Conservation (phyloP, 805 yeast species). For the Candida chauliodis region DNA sequence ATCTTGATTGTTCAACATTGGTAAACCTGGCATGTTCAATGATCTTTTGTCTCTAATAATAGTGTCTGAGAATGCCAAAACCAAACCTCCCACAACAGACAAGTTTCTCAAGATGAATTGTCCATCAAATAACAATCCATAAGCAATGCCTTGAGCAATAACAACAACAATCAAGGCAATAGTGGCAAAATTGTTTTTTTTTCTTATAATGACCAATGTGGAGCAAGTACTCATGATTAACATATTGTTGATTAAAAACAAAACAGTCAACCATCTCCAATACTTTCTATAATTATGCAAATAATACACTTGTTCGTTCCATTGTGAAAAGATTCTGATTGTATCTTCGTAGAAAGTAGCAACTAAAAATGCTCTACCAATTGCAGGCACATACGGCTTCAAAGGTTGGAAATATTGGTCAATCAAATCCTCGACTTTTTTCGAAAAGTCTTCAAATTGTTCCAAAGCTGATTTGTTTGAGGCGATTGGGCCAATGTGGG, state of each 20-base stretch:
- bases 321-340: constrained; percentile 75
- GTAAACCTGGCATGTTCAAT: constrained; percentile 69
- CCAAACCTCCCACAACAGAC: constrained; percentile 87
- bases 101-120: constrained; percentile 82
- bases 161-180: constrained; percentile 67
- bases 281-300: constrained; percentile 74
- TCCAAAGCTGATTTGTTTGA: constrained; percentile 25
- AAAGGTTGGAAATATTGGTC: constrained; percentile 49
- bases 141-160: constrained; percentile 77
- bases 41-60: constrained; percentile 72
- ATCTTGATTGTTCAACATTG: constrained; percentile 68
- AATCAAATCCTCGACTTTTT: constrained; percentile 51
- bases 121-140: constrained; percentile 80
- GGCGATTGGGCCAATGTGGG: constrained; percentile 30
- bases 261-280: constrained; percentile 72
- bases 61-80: constrained; percentile 83
- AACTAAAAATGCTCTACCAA: constrained; percentile 87
- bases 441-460: constrained; percentile 49
- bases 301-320: constrained; percentile 88
- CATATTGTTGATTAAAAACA: constrained; percentile 65
- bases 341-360: constrained; percentile 94
- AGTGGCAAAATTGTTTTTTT: constrained; percentile 67
- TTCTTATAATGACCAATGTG: constrained; percentile 64
- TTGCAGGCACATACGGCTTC: constrained; percentile 76
- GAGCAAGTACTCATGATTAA: constrained; percentile 72